Conservation (phyloP, 331 rosid species). For the Malus hybrid region DNA sequence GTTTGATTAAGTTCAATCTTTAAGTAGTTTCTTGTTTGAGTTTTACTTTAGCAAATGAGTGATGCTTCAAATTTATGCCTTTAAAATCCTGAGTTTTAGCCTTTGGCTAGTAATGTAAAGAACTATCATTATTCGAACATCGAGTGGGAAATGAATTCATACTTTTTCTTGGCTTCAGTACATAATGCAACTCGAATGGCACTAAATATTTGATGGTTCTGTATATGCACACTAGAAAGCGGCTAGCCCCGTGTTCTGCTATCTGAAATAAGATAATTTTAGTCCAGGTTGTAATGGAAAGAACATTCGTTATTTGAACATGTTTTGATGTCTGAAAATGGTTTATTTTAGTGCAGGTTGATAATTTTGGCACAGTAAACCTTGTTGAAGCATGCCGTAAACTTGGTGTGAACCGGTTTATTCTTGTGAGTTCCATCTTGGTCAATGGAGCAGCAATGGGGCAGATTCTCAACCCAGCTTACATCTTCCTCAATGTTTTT, state of each 20-base stretch:
- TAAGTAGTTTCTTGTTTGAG: not conserved
- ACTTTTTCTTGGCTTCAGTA: not conserved
- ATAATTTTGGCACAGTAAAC: conserved; percentile 81
- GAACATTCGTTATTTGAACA: not conserved
- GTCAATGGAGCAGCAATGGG: conserved; percentile 98
- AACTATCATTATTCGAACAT: not conserved
- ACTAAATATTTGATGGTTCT: not conserved
- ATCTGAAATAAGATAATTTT: too few species aligned
- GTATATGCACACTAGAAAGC: not conserved
- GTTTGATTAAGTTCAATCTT: not conserved
- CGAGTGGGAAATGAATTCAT: not conserved
- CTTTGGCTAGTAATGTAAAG: not conserved
- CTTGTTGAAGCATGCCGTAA: conserved; percentile 91
- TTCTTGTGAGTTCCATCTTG: conserved; percentile 87
- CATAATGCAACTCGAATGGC: not conserved
- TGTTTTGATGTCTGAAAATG: conserved; percentile 13
- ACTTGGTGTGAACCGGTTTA: conserved; percentile 64
- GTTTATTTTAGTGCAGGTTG: conserved; percentile 49
- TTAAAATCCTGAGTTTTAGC: not conserved
- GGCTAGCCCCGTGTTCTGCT: too few species aligned
- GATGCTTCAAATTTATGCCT: not conserved
- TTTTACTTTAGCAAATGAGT: not conserved
- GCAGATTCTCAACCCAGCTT: conserved; percentile 83
- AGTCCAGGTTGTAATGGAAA: too few species aligned
- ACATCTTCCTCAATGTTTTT: conserved; percentile 77